These are phyloP conservation scores for Aspergillus diversus DNA, from an alignment of 495 filamentous ascomycete species.

Conservation along the genomic window DNA sequence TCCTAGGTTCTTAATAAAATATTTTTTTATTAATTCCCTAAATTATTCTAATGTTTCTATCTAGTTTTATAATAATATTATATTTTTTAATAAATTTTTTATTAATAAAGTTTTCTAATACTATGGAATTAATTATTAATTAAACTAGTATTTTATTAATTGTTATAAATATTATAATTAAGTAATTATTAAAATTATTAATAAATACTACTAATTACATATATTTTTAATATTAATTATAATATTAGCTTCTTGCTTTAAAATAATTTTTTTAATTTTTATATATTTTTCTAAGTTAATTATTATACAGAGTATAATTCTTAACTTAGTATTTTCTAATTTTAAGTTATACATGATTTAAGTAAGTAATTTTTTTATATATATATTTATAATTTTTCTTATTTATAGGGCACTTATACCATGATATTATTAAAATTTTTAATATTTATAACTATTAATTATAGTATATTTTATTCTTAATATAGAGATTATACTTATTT, in stretches of 20 bases:
- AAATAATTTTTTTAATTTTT: background rate
- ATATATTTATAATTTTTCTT: background rate
- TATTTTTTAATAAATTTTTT: too few species aligned
- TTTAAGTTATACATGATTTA: background rate
- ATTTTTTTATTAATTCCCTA: background rate
- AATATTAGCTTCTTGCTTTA: background rate
- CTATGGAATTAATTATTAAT: too few species aligned
- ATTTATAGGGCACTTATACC: background rate
- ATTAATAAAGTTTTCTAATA: too few species aligned
- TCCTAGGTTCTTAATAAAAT: too few species aligned
- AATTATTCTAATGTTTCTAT: too few species aligned
- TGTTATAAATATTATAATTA: background rate
- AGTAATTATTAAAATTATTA: background rate
- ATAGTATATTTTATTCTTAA: background rate
- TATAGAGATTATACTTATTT: background rate
- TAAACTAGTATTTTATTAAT: too few species aligned
- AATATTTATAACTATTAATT: background rate
- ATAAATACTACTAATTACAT: background rate
- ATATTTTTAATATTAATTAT: slow-evolving; percentile 5
- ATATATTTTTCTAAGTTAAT: background rate
- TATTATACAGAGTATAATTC: background rate
- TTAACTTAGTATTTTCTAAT: background rate
- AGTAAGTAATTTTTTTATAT: background rate
- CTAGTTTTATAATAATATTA: too few species aligned
- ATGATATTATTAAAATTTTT: background rate